phyloP scores from a whole-genome alignment of 352 stramenopile species.

The Phytophthora multivora region DNA sequence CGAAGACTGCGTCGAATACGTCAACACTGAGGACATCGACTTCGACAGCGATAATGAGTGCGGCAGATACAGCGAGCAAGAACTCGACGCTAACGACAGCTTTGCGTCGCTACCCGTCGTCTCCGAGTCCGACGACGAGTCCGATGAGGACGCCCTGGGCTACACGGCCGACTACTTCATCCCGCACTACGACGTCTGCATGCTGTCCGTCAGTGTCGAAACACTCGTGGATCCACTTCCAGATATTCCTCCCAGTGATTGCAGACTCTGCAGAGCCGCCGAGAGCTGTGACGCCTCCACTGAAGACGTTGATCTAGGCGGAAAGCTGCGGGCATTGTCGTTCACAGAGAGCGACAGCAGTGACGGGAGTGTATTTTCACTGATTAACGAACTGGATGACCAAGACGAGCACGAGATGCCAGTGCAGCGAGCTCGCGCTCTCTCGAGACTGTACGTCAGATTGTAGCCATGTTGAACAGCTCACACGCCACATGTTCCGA shows the following conservation, averaged over 20 bases:
- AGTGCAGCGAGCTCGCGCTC: constrained; percentile 8
- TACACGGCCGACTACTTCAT: constrained; percentile 34
- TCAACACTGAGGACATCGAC: not conserved
- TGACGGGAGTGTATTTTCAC: constrained; percentile 8
- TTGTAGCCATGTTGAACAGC: constrained; percentile 23
- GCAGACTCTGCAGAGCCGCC: constrained; percentile 27
- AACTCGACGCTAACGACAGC: constrained; percentile 3
- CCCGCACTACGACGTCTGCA: constrained; percentile 31
- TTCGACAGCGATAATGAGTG: not conserved
- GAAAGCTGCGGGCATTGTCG: constrained; percentile 13
- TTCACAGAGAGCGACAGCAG: constrained; percentile 31
- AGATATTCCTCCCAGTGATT: constrained; percentile 16
- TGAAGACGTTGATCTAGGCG: constrained; percentile 1
- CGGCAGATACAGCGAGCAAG: constrained; percentile 1
- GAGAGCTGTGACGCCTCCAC: constrained; percentile 1
- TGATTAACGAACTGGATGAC: constrained; percentile 1
- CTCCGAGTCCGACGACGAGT: constrained; percentile 26
- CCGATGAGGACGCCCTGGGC: constrained; percentile 17
- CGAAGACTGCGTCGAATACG: not conserved
- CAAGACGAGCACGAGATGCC: not conserved
- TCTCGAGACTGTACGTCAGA: constrained; percentile 35
- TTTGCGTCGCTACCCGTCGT: constrained; percentile 28
- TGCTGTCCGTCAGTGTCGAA: constrained; percentile 31
- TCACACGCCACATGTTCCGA: constrained; percentile 10
- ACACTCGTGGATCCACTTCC: constrained; percentile 26